Conservation (phyloP, 352 stramenopile genomes). For the Globisporangium solare region DNA sequence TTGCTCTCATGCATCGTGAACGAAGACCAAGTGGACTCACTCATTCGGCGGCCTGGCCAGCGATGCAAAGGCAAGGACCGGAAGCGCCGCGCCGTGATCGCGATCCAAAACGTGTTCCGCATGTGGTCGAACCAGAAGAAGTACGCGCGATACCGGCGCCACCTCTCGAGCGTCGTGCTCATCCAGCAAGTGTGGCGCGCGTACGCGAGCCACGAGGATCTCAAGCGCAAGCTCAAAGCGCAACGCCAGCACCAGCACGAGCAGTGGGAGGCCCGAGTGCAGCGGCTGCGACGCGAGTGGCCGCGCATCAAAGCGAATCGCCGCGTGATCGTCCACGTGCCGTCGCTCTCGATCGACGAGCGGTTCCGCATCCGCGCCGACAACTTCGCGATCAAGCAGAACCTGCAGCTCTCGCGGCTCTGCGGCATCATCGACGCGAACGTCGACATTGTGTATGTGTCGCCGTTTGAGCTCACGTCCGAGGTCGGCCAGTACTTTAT, state of each 20-base stretch:
- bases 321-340: slow-evolving; percentile 77
- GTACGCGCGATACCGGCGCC: slow-evolving; percentile 40
- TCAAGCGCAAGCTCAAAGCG: slow-evolving; percentile 33
- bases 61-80: slow-evolving; percentile 75
- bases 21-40: slow-evolving; percentile 73
- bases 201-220: slow-evolving; percentile 34
- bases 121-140: slow-evolving; percentile 48
- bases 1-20: slow-evolving; percentile 84
- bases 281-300: slow-evolving; percentile 46
- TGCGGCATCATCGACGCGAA: slow-evolving; percentile 61
- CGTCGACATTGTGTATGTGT: slow-evolving; percentile 88
- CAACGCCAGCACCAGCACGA: slow-evolving; percentile 31
- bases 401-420: slow-evolving; percentile 77
- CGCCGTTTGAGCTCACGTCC: slow-evolving; percentile 67
- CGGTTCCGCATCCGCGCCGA: slow-evolving; percentile 52
- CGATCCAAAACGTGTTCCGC: slow-evolving; percentile 66
- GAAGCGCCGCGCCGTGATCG: slow-evolving; percentile 53
- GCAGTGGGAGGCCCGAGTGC: slow-evolving; percentile 47
- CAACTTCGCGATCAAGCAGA: slow-evolving; percentile 73
- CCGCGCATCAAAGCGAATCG: slow-evolving; percentile 34
- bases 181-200: slow-evolving; percentile 65
- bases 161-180: slow-evolving; percentile 33
- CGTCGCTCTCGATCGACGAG: slow-evolving; percentile 76
- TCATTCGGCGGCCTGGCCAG: slow-evolving; percentile 64
- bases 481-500: slow-evolving; percentile 81